These are phyloP conservation scores for Curvularia eragrostidis DNA, from an alignment of 2,329 filamentous ascomycete genomes.

Conservation along the genomic window DNA sequence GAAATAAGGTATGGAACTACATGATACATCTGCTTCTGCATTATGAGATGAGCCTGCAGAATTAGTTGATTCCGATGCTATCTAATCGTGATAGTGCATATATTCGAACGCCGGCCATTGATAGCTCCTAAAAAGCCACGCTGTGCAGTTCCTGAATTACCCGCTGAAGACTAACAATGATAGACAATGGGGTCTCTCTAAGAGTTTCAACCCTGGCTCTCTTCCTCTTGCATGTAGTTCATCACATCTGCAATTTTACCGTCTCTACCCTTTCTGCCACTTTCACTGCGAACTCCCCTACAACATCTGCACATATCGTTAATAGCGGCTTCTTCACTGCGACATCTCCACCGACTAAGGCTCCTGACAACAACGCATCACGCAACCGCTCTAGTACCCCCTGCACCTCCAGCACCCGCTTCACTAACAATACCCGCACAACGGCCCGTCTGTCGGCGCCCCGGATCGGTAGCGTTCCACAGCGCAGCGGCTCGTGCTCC, in stretches of 20 bases:
- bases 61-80: too few relatives aligned
- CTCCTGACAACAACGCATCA: slow-evolving; percentile 1
- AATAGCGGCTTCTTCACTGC: slow-evolving; percentile 7
- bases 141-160: too few relatives aligned
- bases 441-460: slow-evolving; percentile 12
- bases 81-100: too few relatives aligned
- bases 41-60: too few relatives aligned
- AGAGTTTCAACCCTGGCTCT: too few relatives aligned
- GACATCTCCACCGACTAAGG: not conserved
- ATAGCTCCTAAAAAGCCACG: too few relatives aligned
- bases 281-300: slow-evolving; percentile 9
- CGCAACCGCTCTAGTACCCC: slow-evolving; percentile 9
- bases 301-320: slow-evolving; percentile 5
- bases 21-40: too few relatives aligned
- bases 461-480: slow-evolving; percentile 9
- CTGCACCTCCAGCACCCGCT: slow-evolving; percentile 11
- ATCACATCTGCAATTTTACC: slow-evolving; percentile 11
- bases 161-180: too few relatives aligned
- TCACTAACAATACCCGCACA: slow-evolving; percentile 9
- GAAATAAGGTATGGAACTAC: too few relatives aligned
- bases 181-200: too few relatives aligned
- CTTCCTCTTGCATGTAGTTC: too few relatives aligned
- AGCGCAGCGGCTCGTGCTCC: slow-evolving; percentile 12
- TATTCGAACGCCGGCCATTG: too few relatives aligned
- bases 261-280: slow-evolving; percentile 6